A percentile compares a stretch with the other conserved stretches of the same genome.
These are phyloP conservation scores for Lycium ferocissimum DNA, from an alignment of 257 asterid genomes.

Conservation along the genomic window DNA sequence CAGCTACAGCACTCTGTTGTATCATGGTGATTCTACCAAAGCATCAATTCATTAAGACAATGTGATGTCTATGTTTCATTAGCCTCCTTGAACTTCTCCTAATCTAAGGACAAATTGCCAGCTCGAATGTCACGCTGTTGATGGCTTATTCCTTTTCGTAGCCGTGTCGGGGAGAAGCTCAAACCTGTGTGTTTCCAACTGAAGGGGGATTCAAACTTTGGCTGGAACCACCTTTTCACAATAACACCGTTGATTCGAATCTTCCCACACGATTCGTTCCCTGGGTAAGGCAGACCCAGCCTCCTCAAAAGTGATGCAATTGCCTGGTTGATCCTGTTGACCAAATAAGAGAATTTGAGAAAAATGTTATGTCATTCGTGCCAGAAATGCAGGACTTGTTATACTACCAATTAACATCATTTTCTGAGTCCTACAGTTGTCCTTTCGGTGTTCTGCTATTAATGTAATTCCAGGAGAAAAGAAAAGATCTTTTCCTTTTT, in stretches of 20 bases:
- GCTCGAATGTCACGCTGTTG: conserved; percentile 84
- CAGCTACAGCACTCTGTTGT: background rate
- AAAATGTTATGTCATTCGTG: conserved; percentile 10
- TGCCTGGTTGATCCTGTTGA: conserved; percentile 81
- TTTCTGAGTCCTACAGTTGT: background rate
- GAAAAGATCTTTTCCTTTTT: background rate
- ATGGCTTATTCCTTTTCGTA: conserved; percentile 71
- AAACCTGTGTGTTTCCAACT: conserved; percentile 45
- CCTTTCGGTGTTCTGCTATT: conserved; percentile 16
- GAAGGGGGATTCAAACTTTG: conserved; percentile 66
- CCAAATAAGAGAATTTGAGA: conserved; percentile 37
- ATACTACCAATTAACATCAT: conserved; percentile 18
- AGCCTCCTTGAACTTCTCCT: conserved; percentile 30
- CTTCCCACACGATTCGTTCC: conserved; percentile 85
- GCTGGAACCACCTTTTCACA: conserved; percentile 87
- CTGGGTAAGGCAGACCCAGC: conserved; percentile 74
- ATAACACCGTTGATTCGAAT: conserved; percentile 76
- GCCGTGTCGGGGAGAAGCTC: conserved; percentile 54
- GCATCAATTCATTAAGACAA: background rate
- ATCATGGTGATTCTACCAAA: conserved; percentile 14
- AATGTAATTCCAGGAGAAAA: background rate
- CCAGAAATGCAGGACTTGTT: conserved; percentile 22
- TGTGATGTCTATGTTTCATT: background rate
- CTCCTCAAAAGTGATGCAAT: conserved; percentile 83
- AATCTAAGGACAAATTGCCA: conserved; percentile 68